Percentiles rank a stretch among this genome's conserved stretches.
These are phyloP conservation scores for Aureobasidium sp. DNA, from an alignment of 2,329 filamentous ascomycete genomes.

Conservation along the genomic window DNA sequence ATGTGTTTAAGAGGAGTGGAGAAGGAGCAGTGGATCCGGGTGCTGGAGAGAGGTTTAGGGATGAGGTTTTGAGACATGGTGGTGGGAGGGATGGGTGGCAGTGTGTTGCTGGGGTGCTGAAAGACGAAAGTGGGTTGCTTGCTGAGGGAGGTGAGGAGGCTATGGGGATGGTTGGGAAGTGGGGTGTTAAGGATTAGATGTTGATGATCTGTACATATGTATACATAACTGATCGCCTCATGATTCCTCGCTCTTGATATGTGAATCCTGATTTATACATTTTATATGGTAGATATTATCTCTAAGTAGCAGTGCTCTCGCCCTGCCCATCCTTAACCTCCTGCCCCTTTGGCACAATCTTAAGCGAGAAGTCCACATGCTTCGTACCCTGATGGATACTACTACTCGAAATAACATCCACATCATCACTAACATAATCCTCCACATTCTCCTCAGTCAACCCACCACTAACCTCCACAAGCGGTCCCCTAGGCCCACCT, in stretches of 20 bases:
- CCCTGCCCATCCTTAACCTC: conserved; percentile 11
- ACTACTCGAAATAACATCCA: conserved; percentile 94
- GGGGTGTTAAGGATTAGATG: conserved; percentile 50
- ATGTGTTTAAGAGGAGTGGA: conserved; percentile 61
- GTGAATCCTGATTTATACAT: not conserved
- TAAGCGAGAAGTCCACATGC: conserved; percentile 92
- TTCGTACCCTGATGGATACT: conserved; percentile 93
- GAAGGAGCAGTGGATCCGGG: conserved; percentile 59
- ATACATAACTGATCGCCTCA: no score
- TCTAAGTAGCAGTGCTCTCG: not conserved
- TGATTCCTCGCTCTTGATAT: no score
- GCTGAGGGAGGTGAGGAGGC: conserved; percentile 71
- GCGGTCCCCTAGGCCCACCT: conserved; percentile 54
- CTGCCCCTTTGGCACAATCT: conserved; percentile 53
- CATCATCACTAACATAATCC: conserved; percentile 68
- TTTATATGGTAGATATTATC: not conserved
- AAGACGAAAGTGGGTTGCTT: conserved; percentile 48
- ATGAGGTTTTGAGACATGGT: conserved; percentile 81
- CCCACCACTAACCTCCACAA: conserved; percentile 90
- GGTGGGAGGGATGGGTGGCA: conserved; percentile 83
- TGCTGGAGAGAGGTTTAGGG: conserved; percentile 74
- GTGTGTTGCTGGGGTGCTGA: conserved; percentile 71
- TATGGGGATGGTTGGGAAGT: conserved; percentile 86
- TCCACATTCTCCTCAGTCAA: conserved; percentile 77
- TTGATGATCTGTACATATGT: no score